These are phyloP conservation scores for Cylindrodendrum hubeiense DNA, from an alignment of 2,329 filamentous ascomycete species.

Conservation along the genomic window DNA sequence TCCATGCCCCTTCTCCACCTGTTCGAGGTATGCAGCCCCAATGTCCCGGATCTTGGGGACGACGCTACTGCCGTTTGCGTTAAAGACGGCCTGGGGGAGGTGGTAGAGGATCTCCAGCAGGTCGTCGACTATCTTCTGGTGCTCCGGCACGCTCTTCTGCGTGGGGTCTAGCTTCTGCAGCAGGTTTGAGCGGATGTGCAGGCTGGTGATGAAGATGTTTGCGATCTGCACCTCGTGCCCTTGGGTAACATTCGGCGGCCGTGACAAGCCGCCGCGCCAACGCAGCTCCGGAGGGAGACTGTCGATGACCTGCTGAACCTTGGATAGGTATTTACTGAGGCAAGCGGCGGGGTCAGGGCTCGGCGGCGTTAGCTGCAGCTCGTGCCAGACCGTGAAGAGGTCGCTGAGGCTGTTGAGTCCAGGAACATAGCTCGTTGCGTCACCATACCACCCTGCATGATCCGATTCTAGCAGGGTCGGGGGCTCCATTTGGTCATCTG, in stretches of 20 bases:
- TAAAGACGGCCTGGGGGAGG: conserved; percentile 48
- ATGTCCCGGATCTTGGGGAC: conserved; percentile 54
- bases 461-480: background rate
- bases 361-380: conserved; percentile 36
- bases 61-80: conserved; percentile 49
- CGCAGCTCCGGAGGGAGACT: conserved; percentile 48
- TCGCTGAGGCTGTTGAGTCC: conserved; percentile 50
- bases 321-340: conserved; percentile 29
- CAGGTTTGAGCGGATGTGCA: conserved; percentile 52
- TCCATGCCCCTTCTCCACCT: conserved; percentile 34
- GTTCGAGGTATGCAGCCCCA: conserved; percentile 50
- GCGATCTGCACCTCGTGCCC: conserved; percentile 53
- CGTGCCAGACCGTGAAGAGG: conserved; percentile 51
- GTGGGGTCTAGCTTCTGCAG: conserved; percentile 47
- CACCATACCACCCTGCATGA: conserved; percentile 47
- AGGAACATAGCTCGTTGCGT: conserved; percentile 47
- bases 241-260: conserved; percentile 44
- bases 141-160: conserved; percentile 32
- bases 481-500: conserved; percentile 49
- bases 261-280: conserved; percentile 52
- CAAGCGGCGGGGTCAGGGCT: conserved; percentile 19
- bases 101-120: conserved; percentile 52
- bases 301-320: conserved; percentile 47
- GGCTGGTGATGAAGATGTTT: conserved; percentile 53
- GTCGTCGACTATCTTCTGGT: conserved; percentile 50